Evolutionary conservation across 164 flowering plant species (phyloP).

Genomic region (Vitis rotundifolia): DNA sequence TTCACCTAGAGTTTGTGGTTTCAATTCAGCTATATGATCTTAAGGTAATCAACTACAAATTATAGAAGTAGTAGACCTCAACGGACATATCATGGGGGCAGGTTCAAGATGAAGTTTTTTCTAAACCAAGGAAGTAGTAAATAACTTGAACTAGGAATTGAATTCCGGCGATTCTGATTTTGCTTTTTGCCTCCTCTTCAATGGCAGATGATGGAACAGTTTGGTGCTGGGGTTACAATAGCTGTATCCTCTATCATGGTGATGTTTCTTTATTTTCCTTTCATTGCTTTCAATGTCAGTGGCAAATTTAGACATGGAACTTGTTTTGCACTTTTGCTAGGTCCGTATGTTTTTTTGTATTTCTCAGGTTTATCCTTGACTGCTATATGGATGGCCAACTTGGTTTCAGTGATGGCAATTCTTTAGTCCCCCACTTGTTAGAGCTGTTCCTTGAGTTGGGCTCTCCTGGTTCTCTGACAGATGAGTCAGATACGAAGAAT

Average conservation of each 20-base stretch:
- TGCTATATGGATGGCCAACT: constrained; percentile 79
- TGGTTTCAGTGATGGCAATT: constrained; percentile 58
- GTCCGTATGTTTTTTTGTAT: constrained; percentile 7
- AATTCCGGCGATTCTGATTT: not conserved
- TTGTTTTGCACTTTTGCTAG: not conserved
- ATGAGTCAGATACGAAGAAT: constrained; percentile 33
- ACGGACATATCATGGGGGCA: not conserved
- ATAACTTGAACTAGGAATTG: not conserved
- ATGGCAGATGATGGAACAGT: constrained; percentile 91
- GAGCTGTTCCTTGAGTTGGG: constrained; percentile 50
- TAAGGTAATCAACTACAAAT: not conserved
- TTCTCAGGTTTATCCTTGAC: constrained; percentile 45
- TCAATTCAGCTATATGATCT: too few species aligned
- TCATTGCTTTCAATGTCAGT: constrained; percentile 2
- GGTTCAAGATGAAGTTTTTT: not conserved
- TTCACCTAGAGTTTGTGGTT: too few species aligned
- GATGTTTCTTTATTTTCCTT: constrained; percentile 2
- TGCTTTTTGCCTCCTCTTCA: not conserved
- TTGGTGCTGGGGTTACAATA: constrained; percentile 95
- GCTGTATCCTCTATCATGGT: constrained; percentile 61
- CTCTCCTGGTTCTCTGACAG: constrained; percentile 34
- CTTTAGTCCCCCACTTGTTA: constrained; percentile 51
- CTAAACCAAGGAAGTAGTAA: not conserved
- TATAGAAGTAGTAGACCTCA: not conserved
- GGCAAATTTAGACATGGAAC: not conserved